These are phyloP conservation scores for Castanopsis chinensis DNA, from an alignment of 306 rosid species.

Conservation along the genomic window DNA sequence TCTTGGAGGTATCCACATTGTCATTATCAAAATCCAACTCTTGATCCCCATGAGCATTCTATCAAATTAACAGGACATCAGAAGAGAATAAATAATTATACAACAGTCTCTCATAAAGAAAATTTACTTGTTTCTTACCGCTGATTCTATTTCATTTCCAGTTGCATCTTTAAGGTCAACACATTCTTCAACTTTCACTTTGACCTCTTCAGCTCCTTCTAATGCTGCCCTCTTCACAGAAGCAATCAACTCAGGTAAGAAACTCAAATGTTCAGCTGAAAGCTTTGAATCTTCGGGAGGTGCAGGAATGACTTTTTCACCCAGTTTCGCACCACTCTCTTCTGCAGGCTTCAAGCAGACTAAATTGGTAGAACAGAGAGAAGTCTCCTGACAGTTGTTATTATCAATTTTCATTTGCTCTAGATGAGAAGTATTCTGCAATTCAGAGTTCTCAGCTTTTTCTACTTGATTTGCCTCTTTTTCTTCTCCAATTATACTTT, in stretches of 20 bases:
- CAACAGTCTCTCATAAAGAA: not conserved
- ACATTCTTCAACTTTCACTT: slow-evolving; percentile 40
- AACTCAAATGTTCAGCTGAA: slow-evolving; percentile 51
- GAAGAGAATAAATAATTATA: slow-evolving; percentile 22
- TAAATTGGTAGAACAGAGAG: slow-evolving; percentile 34
- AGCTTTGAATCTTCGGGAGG: slow-evolving; percentile 40
- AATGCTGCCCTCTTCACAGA: slow-evolving; percentile 73
- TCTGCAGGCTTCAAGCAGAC: slow-evolving; percentile 32
- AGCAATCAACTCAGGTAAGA: slow-evolving; percentile 86
- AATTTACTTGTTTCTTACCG: slow-evolving; percentile 48
- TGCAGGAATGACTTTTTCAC: slow-evolving; percentile 38
- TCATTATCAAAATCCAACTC: slow-evolving; percentile 75
- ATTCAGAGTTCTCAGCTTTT: slow-evolving; percentile 33
- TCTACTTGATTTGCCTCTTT: slow-evolving; percentile 26
- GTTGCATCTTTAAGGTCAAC: slow-evolving; percentile 43
- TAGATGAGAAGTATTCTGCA: slow-evolving; percentile 30
- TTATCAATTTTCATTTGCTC: slow-evolving; percentile 34
- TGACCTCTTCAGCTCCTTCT: slow-evolving; percentile 62
- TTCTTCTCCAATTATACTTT: slow-evolving; percentile 38
- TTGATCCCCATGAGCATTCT: slow-evolving; percentile 66
- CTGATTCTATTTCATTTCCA: slow-evolving; percentile 49
- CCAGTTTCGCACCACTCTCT: slow-evolving; percentile 34
- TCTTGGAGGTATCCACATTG: slow-evolving; percentile 52
- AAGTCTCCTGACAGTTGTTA: slow-evolving; percentile 22
- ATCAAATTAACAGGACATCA: slow-evolving; percentile 30